Evolutionary conservation across 2,329 filamentous ascomycete species (phyloP), one percentile per base, ranked within the genome.

Genomic region (Paraconiothyrium sp.): DNA sequence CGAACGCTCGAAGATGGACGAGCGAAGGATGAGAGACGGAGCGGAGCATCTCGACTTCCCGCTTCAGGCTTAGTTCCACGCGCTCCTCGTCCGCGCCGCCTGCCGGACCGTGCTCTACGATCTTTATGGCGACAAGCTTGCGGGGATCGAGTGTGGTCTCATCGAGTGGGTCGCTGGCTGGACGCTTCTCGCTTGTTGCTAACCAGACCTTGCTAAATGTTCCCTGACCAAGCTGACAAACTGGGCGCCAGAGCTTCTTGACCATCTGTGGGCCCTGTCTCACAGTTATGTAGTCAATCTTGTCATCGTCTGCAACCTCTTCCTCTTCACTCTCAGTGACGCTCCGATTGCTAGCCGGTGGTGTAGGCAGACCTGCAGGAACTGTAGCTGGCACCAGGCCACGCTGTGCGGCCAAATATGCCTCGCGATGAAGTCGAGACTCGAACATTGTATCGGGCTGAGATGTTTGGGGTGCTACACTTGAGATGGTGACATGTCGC

Each of bases 141-240:
- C 90, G 91, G n/a, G 89, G 88, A 65, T 92, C 84, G 51, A 88
- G 84, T 62, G 75, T 65, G 44, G 80, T 75, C 75, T 85, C 83
- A 71, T 83, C 73, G 74, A 77, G 79, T 65, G 74, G 80, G 74
- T 69, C 75, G 66, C 67, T 78, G 71, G 70, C 72, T 60, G 70
- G 69, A 34, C 80, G 79, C 44, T 88, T 85, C 74, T 96, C 89
- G 71, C 91, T 93, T 11, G 94, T 97, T 4, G 94, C 95, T 46
- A 99, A 84, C 80, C 96, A 90, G 22, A 99, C 95, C 72, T 92
- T 92, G 76, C 94, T 97, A 78, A 99, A 99, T 0, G 95, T 97
- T 41, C 95, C 95, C 71, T 97, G 92, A 5, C 95, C 95, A 6
- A 99, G 85, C 66, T 90, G 83, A 61, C 92, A 90, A 43, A 99